phyloP scores from a whole-genome alignment of 129 eudicot genomes.

The Lonicera japonica region DNA sequence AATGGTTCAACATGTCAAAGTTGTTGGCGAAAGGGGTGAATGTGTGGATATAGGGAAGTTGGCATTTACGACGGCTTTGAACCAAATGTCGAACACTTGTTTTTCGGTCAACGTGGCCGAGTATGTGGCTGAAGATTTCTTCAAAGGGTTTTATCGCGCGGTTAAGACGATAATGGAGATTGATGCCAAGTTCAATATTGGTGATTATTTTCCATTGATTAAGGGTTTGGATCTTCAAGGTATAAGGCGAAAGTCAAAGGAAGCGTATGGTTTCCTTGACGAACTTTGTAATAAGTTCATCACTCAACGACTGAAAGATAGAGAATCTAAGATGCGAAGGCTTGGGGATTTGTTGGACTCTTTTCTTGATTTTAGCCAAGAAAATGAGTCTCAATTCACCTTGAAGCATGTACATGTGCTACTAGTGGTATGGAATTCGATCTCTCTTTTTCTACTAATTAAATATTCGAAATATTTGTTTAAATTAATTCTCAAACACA shows the following conservation, averaged over 20 bases:
- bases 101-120: conserved; percentile 33
- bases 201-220: conserved; percentile 40
- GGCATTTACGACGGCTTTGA: conserved; percentile 35
- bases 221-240: conserved; percentile 47
- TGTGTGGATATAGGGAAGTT: conserved; percentile 31
- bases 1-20: conserved; percentile 19
- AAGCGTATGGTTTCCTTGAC: conserved; percentile 26
- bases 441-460: neutral
- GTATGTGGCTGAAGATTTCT: conserved; percentile 9
- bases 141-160: conserved; percentile 23
- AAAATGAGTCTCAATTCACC: conserved; percentile 12
- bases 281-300: conserved; percentile 14
- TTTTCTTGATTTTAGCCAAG: conserved; percentile 27
- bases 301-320: conserved; percentile 11
- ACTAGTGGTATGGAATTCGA: conserved; percentile 24
- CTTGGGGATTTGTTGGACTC: conserved; percentile 37
- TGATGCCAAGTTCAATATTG: conserved; percentile 36
- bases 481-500: neutral
- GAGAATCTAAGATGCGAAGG: conserved; percentile 16
- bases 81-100: conserved; percentile 38
- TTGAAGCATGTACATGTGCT: conserved; percentile 18
- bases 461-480: neutral
- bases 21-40: conserved; percentile 4
- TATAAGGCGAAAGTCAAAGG: conserved; percentile 30
- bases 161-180: conserved; percentile 31